Evolutionary conservation across 2,329 filamentous ascomycete genomes (phyloP).

Genomic region (Podosphaera leucotricha): DNA sequence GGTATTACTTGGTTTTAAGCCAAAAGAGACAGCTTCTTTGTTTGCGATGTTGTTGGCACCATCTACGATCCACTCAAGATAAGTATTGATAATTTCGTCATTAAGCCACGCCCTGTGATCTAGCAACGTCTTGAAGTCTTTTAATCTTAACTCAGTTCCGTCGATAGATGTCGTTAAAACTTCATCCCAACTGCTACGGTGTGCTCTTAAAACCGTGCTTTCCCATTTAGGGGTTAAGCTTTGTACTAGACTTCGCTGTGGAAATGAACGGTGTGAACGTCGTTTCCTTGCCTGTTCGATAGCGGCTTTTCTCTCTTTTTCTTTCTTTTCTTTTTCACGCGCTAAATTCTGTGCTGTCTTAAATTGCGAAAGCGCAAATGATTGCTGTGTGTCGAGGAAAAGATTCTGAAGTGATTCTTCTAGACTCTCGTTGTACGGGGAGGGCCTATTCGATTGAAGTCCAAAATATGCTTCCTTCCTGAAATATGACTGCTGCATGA

Average conservation of each 20-base stretch:
- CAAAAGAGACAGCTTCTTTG: conserved; percentile 8
- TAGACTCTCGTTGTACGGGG: background rate
- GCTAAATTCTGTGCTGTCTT: background rate
- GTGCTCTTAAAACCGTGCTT: conserved; percentile 13
- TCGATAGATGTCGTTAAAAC: conserved; percentile 24
- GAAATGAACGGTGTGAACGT: conserved; percentile 9
- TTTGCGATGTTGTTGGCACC: conserved; percentile 34
- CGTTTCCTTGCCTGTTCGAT: conserved; percentile 9
- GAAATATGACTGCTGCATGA: background rate
- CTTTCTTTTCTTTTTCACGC: conserved; percentile 1
- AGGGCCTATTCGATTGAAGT: background rate
- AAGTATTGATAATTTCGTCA: conserved; percentile 50
- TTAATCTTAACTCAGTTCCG: conserved; percentile 25
- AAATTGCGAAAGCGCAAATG: background rate
- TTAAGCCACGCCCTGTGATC: conserved; percentile 42
- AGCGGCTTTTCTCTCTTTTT: conserved; percentile 5
- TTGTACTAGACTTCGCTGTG: conserved; percentile 8
- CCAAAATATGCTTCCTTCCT: background rate
- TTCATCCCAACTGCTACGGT: conserved; percentile 12
- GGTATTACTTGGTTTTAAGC: conserved; percentile 20
- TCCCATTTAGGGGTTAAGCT: conserved; percentile 19
- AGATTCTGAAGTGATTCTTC: background rate
- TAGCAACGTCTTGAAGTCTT: conserved; percentile 41
- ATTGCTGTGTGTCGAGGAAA: background rate
- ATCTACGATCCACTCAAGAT: conserved; percentile 34